phyloP scores from a whole-genome alignment of 768 basidiomycete species.

The Psilocybe tampanensis region DNA sequence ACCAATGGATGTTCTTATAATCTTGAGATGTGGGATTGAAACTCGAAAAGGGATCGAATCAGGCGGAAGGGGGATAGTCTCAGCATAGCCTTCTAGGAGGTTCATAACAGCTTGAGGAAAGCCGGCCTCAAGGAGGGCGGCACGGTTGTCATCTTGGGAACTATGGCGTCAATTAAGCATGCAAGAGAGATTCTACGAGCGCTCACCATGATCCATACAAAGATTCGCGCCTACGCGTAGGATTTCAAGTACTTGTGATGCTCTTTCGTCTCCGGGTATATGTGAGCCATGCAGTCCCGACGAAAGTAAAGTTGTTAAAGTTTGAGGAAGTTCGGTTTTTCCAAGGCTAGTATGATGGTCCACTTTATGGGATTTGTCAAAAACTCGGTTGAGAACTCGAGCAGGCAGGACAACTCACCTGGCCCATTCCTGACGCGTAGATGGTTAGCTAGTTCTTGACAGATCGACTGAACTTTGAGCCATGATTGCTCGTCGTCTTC shows the following conservation, averaged over 20 bases:
- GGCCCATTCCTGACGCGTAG: conserved; percentile 57
- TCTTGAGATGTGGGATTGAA: conserved; percentile 63
- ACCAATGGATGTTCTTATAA: conserved; percentile 78
- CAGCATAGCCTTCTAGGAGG: conserved; percentile 70
- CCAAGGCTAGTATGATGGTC: conserved; percentile 77
- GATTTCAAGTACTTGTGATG: conserved; percentile 62
- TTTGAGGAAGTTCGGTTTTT: conserved; percentile 61
- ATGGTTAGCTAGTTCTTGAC: conserved; percentile 61
- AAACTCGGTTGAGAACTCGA: conserved; percentile 3
- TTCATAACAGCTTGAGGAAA: conserved; percentile 69
- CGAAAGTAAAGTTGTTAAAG: conserved; percentile 62
- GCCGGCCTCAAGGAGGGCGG: conserved; percentile 66
- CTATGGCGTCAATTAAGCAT: not conserved
- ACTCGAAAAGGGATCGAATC: conserved; percentile 47
- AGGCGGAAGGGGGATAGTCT: conserved; percentile 39
- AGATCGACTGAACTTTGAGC: conserved; percentile 51
- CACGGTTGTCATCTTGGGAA: conserved; percentile 71
- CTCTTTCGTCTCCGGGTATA: conserved; percentile 46
- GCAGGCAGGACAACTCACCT: conserved; percentile 36
- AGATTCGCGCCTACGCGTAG: conserved; percentile 82
- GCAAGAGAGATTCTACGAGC: not conserved
- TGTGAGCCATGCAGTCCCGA: conserved; percentile 52
- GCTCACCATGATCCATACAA: conserved; percentile 80
- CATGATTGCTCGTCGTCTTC: conserved; percentile 42
- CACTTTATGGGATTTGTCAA: conserved; percentile 39